Evolutionary conservation across 1,284 basidiomycete genomes (phyloP), one percentile per base, ranked within the genome.

Genomic region (Puccinia horiana): DNA sequence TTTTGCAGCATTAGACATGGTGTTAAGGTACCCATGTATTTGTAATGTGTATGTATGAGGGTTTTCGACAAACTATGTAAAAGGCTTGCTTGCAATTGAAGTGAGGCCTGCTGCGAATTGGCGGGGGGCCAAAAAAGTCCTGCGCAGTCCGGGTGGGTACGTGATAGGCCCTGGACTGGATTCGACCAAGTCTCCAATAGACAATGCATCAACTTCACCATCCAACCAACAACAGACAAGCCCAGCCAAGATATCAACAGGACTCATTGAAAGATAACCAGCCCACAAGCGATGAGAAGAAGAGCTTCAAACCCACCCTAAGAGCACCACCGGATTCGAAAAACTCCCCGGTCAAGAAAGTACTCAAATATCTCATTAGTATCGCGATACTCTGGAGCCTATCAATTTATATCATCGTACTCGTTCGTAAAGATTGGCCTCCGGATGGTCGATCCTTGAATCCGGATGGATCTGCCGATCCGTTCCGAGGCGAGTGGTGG

Each of bases 401-500:
- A 9, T 47, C 47, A 18, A n/a, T 67, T 32, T 77, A 77, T 49
- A 18, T 29, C 58, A 6, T 26, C 20, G 76, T 37, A 32, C 16
- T 65, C 12, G 44, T 32, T 26, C n/a, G 37, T 14, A 77, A 67
- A 49, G 63, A 79, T 40, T 69, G 76, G 76, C 76, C 76, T 8
- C 76, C 65, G 1, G 44, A 70, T 29, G 67, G 20, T 12, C 37
- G 26, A 35, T n/a, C 16, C 8, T 42, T 32, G 26, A n/a, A n/a
- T n/a, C 42, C 35, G 18, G 12, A 70, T 26, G 47, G 52, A 23
- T 42, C 35, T 9, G 47, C 42, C 44, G 61, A 67, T 47, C 23
- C n/a, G n/a, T 78, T 56, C 65, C 47, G 73, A 47, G 67, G 52
- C 49, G 78, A 65, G 14, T 81, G 79, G 79, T 81, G 79, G 79